Base-by-base conservation (phyloP, 2,329 filamentous ascomycete species). In the Metarhizium humberi region DNA sequence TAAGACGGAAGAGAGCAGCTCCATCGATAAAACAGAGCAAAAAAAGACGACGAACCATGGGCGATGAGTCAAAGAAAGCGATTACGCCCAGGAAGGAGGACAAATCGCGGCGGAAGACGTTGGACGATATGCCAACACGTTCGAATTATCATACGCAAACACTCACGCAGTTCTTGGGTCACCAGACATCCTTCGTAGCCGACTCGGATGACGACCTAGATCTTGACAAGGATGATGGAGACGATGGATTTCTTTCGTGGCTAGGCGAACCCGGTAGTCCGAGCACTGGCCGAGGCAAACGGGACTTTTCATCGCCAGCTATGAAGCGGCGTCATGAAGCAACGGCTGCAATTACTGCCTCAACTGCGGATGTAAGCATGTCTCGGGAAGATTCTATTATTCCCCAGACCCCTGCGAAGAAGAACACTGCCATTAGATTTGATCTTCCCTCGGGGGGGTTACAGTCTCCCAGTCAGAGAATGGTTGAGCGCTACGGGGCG, bases 371-470 rank as follows among this genome's bases (percentile, higher is more conserved):
- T n/a, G 51, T 13, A 16, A n/a, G 4, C 11, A 30, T 18, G 36
- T 59, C 58, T 6, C 67, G 68, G 2, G 65, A 71, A 42, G 63
- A 65, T 25, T 70, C 71, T 1, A 57, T 71, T n/a, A 64, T 73
- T 6, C 74, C 74, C 0, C 71, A 76, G 56, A 78, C 76, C 6
- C 76, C 75, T 0, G 58, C 59, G 1, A 69, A 68, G 52, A 63
- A 59, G 10, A 55, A 53, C 52, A 55, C 54, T 4, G 25, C 57
- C 11, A 63, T 63, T 18, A 68, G 67, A 40, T 61, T 68, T 2
- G 74, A 77, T 58, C 72, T 78, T 6, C 75, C 75, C 0, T 78
- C 77, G 0, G 73, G 57, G 51, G 61, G 57, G 56, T 54, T 58
- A 11, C 69, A 70, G 3, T 74, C 74, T 6, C 73, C 74, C 0